A percentile compares a stretch with the other conserved stretches of the same genome.
phyloP scores from a whole-genome alignment of 768 basidiomycete species.

The Leccinum barrowsii region DNA sequence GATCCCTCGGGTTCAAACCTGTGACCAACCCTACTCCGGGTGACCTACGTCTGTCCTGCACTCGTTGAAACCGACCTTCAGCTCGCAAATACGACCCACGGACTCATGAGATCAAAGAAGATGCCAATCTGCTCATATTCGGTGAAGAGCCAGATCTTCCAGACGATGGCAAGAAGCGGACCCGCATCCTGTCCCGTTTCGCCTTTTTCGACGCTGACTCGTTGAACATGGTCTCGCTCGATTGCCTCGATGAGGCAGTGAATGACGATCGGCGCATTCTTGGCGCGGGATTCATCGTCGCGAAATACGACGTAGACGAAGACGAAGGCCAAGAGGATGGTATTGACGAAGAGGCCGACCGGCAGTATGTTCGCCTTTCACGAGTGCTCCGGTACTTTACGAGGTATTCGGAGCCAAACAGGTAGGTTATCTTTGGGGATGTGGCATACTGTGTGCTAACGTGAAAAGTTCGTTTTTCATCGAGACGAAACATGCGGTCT shows the following conservation, averaged over 20 bases:
- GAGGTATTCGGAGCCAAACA: slow-evolving; percentile 46
- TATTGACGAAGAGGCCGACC: slow-evolving; percentile 30
- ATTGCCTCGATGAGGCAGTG: slow-evolving; percentile 5
- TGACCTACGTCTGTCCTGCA: too few relatives aligned
- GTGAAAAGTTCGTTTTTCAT: slow-evolving; percentile 56
- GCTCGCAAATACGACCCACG: slow-evolving; percentile 39
- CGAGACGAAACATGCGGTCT: slow-evolving; percentile 63
- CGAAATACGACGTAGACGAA: slow-evolving; percentile 51
- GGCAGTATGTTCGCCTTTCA: slow-evolving; percentile 44
- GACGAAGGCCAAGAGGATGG: slow-evolving; percentile 61
- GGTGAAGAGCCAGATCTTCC: slow-evolving; percentile 40
- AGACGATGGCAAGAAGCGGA: slow-evolving; percentile 44
- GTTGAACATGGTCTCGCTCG: slow-evolving; percentile 38
- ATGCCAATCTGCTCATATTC: slow-evolving; percentile 31
- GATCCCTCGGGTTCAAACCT: too few relatives aligned
- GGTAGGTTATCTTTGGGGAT: slow-evolving; percentile 39
- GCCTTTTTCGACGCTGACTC: slow-evolving; percentile 55
- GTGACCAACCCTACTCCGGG: too few relatives aligned
- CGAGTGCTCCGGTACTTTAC: slow-evolving; percentile 48
- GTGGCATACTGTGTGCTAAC: not conserved
- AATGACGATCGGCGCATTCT: slow-evolving; percentile 41
- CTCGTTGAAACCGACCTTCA: slow-evolving; percentile 10
- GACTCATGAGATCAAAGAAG: slow-evolving; percentile 35
- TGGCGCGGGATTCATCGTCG: slow-evolving; percentile 52
- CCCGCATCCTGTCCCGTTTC: slow-evolving; percentile 56